Percentiles rank a stretch among this genome's conserved stretches.
Conservation (phyloP, 2,329 filamentous ascomycete genomes). For the Aspergillus fijiensis region DNA sequence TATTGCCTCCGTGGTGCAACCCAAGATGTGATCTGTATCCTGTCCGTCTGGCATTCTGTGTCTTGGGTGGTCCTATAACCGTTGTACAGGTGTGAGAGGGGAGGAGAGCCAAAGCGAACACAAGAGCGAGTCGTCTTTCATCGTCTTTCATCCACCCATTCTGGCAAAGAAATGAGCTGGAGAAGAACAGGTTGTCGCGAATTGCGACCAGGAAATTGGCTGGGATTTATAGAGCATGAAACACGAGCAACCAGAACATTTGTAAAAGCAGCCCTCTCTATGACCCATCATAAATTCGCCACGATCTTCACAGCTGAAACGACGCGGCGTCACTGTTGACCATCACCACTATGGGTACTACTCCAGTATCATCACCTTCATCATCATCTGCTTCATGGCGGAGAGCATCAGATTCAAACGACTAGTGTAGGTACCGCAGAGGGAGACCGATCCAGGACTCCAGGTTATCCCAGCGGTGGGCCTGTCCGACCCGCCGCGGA, state of each 20-base stretch:
- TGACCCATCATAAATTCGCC: slow-evolving; percentile 2
- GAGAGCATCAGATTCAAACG: slow-evolving; percentile 4
- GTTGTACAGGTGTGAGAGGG: slow-evolving; percentile 14
- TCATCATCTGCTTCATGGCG: background rate
- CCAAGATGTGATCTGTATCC: slow-evolving; percentile 18
- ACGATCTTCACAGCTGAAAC: slow-evolving; percentile 2
- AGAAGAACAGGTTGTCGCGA: background rate
- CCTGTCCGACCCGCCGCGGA: background rate
- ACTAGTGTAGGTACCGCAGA: slow-evolving; percentile 6
- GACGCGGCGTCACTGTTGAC: background rate
- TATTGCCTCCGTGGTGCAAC: slow-evolving; percentile 11
- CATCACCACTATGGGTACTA: background rate
- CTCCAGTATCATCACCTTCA: background rate
- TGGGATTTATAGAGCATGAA: slow-evolving; percentile 8
- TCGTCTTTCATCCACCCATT: background rate
- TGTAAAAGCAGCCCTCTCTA: background rate
- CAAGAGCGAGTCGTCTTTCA: background rate
- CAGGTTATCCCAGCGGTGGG: background rate
- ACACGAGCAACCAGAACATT: slow-evolving; percentile 1
- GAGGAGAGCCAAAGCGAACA: background rate
- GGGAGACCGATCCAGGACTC: background rate
- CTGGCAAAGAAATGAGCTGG: slow-evolving; percentile 6
- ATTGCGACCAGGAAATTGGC: background rate
- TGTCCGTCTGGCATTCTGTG: slow-evolving; percentile 6
- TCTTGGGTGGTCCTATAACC: slow-evolving; percentile 10